Evolutionary conservation across 306 rosid species (phyloP), one percentile per base, ranked within the genome.

Genomic region (Cucurbita moschata): DNA sequence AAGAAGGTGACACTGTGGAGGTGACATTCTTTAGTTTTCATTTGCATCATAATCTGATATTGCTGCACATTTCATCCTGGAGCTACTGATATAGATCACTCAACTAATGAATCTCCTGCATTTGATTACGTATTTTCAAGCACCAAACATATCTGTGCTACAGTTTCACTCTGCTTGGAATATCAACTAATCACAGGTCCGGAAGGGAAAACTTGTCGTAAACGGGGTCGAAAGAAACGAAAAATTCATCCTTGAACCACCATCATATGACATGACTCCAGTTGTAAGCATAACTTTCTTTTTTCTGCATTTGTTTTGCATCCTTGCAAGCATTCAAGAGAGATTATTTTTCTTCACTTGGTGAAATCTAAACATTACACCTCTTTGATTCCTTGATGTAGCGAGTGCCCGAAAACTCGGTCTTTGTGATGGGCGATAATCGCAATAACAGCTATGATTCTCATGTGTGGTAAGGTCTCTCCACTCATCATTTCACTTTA

Each of bases 391-490:
- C 57, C 76, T 55, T 50, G 7, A 78, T 67, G 79, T 85, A 95
- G 99, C 87, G 81, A 47, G 97, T 95, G 44, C 97, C 99, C 5
- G 88, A 95, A 70, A 85, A 88, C 69, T 82, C 83, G 4, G 96
- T 95, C 9, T 94, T 95, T 78, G 99, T 91, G 83, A 95, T 95
- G 99, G 99, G 97, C 42, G 99, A 95, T 83, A 95, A 95, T 82
- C 92, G 99, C 78, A 95, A 95, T 72, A 95, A 95, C 86, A 91
- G 99, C 87, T 91, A 95, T 3, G 99, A 95, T 73, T 95, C 99
- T 23, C 99, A 91, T 75, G 95, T 91, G 66, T 95, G 99, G 99
- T 95, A 51, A 71, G 63, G 68, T 4, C 53, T 4, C 53, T 62
- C 16, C 72, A 52, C 54, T 68, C 64, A 82, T 40, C 72, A 68